Evolutionary conservation across 805 yeast genomes (phyloP), one percentile per base, ranked within the genome.

Genomic region (Cyberlindnera amylophila): DNA sequence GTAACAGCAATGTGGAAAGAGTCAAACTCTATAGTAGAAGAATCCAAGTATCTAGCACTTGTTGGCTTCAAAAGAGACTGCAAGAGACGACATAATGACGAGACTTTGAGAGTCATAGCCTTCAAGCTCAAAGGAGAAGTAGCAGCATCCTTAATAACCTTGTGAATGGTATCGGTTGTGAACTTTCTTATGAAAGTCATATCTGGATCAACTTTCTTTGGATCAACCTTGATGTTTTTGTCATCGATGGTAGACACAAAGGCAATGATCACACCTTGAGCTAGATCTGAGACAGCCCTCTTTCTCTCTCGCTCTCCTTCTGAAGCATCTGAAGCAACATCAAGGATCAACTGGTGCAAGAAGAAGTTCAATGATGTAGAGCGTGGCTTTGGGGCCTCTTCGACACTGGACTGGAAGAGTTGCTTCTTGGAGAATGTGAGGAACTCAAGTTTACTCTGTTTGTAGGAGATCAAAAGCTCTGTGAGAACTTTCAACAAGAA

Each of bases 361-460:
- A 89, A 72, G 51, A 86, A 78, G 57, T 88, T 86, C 47, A 90
- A 62, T 1, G 91, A 81, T 0, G 95, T 83, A 0, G 87, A 71
- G 23, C 91, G 71, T 2, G 95, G 95, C 54, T 81, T 86, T 13
- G 71, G 65, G 3, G 65, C 55, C 12, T 66, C 75, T 2, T 46
- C 49, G 2, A 29, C 36, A 3, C 44, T 38, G 13, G 28, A 48
- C 44, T 28, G 41, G 58, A 54, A 55, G 39, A 54, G 41, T 46
- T 45, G 59, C 58, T 81, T 79, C 67, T 81, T 82, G 2, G 91
- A 79, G 52, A 77, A 90, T 0, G 91, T 81, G 43, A 89, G 65
- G 54, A 90, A 84, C 53, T 89, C 96, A 38, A 85, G 71, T 59
- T 90, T 90, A 38, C 89, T 77, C 47, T 81, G 82, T 47, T 81